phyloP scores from a whole-genome alignment of 371 early-diverging fungal genomes.

The Syncephalastrum sp. region DNA sequence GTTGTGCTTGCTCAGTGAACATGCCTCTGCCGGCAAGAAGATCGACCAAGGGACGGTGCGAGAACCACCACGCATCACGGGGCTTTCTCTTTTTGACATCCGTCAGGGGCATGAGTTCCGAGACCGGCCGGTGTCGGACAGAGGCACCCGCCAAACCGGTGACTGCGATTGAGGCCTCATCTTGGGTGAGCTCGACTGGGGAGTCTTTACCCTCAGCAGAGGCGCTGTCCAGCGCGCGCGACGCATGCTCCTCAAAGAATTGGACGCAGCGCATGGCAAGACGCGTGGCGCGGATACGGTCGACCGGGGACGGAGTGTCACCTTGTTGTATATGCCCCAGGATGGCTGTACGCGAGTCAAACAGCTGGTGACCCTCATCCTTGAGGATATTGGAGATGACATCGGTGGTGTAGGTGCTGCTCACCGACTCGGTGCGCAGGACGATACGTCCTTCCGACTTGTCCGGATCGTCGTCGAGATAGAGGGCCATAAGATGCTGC shows the following conservation, averaged over 20 bases:
- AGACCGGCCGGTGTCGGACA: constrained; percentile 73
- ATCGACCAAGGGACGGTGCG: constrained; percentile 46
- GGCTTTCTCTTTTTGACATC: constrained; percentile 79
- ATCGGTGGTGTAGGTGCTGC: constrained; percentile 90
- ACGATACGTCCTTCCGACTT: constrained; percentile 50
- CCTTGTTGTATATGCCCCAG: constrained; percentile 99
- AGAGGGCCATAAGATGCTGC: constrained; percentile 74
- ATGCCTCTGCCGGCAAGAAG: constrained; percentile 39
- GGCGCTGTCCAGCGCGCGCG: constrained; percentile 25
- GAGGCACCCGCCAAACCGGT: constrained; percentile 83
- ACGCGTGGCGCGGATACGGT: constrained; percentile 91
- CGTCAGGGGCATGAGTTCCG: constrained; percentile 66
- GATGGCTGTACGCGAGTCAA: constrained; percentile 90
- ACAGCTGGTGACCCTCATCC: constrained; percentile 89
- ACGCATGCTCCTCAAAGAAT: constrained; percentile 54
- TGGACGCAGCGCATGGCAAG: constrained; percentile 76
- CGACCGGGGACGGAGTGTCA: constrained; percentile 93
- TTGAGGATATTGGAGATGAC: constrained; percentile 88
- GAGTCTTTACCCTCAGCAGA: constrained; percentile 13
- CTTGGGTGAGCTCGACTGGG: constrained; percentile 64
- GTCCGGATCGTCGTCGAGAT: constrained; percentile 66
- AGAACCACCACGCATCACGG: constrained; percentile 80
- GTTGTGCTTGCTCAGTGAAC: constrained; percentile 35
- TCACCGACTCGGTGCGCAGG: constrained; percentile 77
- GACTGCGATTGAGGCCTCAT: constrained; percentile 69